Evolutionary conservation across 2,329 filamentous ascomycete genomes (phyloP).

Genomic region (Monilinia fructicola): DNA sequence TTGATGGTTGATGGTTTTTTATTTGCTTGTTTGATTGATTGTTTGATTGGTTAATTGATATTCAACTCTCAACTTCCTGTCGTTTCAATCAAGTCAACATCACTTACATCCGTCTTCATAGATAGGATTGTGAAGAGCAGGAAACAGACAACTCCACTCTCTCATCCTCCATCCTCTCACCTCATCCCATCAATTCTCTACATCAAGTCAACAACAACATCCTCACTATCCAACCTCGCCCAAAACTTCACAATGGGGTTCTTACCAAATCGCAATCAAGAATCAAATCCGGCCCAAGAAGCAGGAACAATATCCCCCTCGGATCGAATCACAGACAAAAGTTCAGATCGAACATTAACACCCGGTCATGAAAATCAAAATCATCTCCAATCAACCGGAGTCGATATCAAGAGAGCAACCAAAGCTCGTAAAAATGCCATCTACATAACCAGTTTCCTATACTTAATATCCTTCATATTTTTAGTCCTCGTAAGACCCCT

Average conservation of each 20-base stretch:
- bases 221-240: slow-evolving; percentile 29
- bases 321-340: slow-evolving; percentile 3
- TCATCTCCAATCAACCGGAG: slow-evolving; percentile 25
- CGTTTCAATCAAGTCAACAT: not conserved
- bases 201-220: too few relatives aligned
- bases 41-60: not conserved
- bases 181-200: not conserved
- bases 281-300: slow-evolving; percentile 25
- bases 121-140: too few relatives aligned
- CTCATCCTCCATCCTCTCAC: too few relatives aligned
- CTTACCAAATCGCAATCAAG: slow-evolving; percentile 17
- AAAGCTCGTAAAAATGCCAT: slow-evolving; percentile 55
- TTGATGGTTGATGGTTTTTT: too few relatives aligned
- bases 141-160: too few relatives aligned
- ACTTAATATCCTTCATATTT: slow-evolving; percentile 74
- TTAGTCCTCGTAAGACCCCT: slow-evolving; percentile 63
- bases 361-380: slow-evolving; percentile 30
- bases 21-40: not conserved
- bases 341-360: slow-evolving; percentile 34
- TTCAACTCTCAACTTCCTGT: not conserved
- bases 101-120: too few relatives aligned
- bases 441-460: slow-evolving; percentile 64
- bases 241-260: slow-evolving; percentile 36
- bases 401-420: slow-evolving; percentile 49
- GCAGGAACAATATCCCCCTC: slow-evolving; percentile 22